Percentiles rank a stretch among this genome's conserved stretches.
phyloP scores from a whole-genome alignment of 306 rosid genomes.

The Dryas drummondii region DNA sequence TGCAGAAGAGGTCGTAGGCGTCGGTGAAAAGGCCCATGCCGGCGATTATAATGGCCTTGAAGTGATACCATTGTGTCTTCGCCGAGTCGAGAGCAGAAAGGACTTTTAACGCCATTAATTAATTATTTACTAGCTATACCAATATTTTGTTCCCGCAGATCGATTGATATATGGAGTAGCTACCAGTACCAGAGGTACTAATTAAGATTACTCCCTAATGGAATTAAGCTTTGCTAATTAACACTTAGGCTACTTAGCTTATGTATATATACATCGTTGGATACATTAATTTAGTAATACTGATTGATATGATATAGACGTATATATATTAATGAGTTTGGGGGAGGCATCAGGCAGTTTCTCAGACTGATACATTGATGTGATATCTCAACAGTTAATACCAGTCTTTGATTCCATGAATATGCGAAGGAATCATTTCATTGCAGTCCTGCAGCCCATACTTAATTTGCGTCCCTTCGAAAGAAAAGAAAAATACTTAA shows the following conservation, averaged over 20 bases:
- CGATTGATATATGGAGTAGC: too few species aligned
- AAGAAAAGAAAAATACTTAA: too few species aligned
- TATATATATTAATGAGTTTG: background rate
- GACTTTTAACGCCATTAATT: slow-evolving; percentile 46
- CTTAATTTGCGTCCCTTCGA: too few species aligned
- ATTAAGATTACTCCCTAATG: too few species aligned
- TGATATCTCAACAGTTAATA: slow-evolving; percentile 12
- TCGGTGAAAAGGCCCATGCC: slow-evolving; percentile 92
- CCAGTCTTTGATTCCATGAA: slow-evolving; percentile 17
- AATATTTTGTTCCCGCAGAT: too few species aligned
- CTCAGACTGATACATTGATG: slow-evolving; percentile 8
- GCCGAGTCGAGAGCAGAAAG: slow-evolving; percentile 71
- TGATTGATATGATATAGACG: background rate
- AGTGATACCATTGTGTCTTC: slow-evolving; percentile 68
- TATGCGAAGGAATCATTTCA: slow-evolving; percentile 30
- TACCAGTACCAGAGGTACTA: too few species aligned
- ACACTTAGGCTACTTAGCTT: too few species aligned
- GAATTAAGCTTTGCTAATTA: too few species aligned
- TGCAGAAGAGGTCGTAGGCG: slow-evolving; percentile 68
- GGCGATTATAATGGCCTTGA: slow-evolving; percentile 77
- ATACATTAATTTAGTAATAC: too few species aligned
- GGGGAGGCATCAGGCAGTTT: slow-evolving; percentile 7
- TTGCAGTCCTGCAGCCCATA: background rate
- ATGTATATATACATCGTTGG: too few species aligned
- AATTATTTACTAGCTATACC: too few species aligned